Evolutionary conservation across 768 basidiomycete species (phyloP).

Genomic region (Boletus sensibilis): DNA sequence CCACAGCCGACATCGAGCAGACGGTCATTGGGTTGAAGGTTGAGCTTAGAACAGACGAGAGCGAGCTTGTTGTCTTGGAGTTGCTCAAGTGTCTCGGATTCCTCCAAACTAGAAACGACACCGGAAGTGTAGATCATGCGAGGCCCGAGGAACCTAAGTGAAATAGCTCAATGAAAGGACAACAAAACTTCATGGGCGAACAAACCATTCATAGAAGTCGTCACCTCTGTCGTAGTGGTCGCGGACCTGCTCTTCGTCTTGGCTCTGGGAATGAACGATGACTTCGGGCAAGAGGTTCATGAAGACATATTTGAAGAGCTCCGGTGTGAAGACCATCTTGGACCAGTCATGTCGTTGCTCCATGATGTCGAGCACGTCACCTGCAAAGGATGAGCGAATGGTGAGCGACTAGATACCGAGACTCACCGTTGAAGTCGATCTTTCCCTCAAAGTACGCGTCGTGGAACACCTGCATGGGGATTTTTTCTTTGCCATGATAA

Average conservation of each 20-base stretch:
- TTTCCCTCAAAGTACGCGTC: slow-evolving; percentile 97
- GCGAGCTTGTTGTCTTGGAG: slow-evolving; percentile 98
- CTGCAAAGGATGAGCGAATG: slow-evolving; percentile 38
- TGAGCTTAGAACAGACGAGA: slow-evolving; percentile 91
- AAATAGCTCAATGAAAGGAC: neutral
- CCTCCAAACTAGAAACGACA: slow-evolving; percentile 67
- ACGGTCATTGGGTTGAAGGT: slow-evolving; percentile 81
- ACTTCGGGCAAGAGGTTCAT: slow-evolving; percentile 89
- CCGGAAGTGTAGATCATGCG: slow-evolving; percentile 99
- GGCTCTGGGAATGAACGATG: slow-evolving; percentile 81
- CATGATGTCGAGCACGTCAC: slow-evolving; percentile 89
- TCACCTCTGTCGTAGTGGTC: slow-evolving; percentile 97
- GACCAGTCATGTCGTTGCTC: slow-evolving; percentile 97
- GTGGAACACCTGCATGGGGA: slow-evolving; percentile 96
- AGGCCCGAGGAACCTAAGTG: slow-evolving; percentile 80
- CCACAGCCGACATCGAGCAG: slow-evolving; percentile 89
- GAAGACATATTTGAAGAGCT: slow-evolving; percentile 94
- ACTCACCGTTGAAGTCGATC: slow-evolving; percentile 89
- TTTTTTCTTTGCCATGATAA: slow-evolving; percentile 85
- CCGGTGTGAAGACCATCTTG: slow-evolving; percentile 84
- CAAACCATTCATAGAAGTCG: slow-evolving; percentile 87
- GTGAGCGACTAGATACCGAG: neutral
- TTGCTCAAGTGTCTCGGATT: slow-evolving; percentile 82
- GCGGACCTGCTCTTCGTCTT: slow-evolving; percentile 95
- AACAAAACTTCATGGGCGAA: neutral